phyloP scores from a whole-genome alignment of 441 rosid species.

The Croton laevigatus region DNA sequence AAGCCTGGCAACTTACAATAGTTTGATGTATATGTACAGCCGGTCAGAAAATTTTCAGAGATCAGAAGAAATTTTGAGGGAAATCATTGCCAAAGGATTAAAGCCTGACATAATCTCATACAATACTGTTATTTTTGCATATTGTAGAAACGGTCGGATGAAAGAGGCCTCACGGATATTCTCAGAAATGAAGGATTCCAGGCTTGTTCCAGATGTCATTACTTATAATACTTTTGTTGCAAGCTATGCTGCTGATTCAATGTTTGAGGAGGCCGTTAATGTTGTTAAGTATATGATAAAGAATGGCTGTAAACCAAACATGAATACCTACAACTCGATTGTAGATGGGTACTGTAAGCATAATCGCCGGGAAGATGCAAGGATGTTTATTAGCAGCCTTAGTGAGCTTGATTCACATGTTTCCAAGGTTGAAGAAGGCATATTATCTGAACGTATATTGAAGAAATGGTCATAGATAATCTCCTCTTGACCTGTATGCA shows the following conservation, averaged over 20 bases:
- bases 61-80: conserved; percentile 69
- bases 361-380: conserved; percentile 59
- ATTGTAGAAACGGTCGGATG: conserved; percentile 85
- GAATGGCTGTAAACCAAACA: conserved; percentile 66
- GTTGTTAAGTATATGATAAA: conserved; percentile 77
- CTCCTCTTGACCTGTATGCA: background rate
- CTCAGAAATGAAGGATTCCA: conserved; percentile 62
- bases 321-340: conserved; percentile 73
- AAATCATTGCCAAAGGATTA: conserved; percentile 56
- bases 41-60: conserved; percentile 61
- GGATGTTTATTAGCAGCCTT: conserved; percentile 48
- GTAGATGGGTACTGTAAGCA: conserved; percentile 83
- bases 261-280: conserved; percentile 73
- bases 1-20: conserved; percentile 78
- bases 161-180: conserved; percentile 79
- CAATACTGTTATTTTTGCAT: conserved; percentile 81
- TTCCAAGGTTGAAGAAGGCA: conserved; percentile 45
- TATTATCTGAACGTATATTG: conserved; percentile 56
- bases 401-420: conserved; percentile 58
- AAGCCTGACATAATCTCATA: conserved; percentile 84
- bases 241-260: conserved; percentile 78
- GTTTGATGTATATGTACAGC: conserved; percentile 86
- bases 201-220: conserved; percentile 72
- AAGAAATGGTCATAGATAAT: conserved; percentile 51
- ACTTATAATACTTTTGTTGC: conserved; percentile 83